phyloP scores from a whole-genome alignment of 192 early-diverging fungal genomes.

The Diversispora eburnea region DNA sequence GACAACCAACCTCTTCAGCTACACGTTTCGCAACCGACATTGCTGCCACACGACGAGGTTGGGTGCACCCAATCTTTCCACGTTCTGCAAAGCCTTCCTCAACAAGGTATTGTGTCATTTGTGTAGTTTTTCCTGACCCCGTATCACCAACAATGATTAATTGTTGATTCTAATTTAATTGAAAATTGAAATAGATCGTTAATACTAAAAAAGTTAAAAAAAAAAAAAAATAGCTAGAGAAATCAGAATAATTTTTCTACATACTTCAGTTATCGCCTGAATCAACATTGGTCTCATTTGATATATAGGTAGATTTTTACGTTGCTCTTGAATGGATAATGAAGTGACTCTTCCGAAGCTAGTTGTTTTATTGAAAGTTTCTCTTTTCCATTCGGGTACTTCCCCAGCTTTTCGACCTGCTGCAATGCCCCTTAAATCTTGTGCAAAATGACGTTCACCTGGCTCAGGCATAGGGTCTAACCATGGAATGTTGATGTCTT shows the following conservation, averaged over 20 bases:
- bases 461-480: slow-evolving; percentile 91
- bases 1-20: slow-evolving; percentile 91
- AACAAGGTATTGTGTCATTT: slow-evolving; percentile 97
- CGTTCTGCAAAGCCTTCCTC: slow-evolving; percentile 86
- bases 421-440: slow-evolving; percentile 81
- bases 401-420: slow-evolving; percentile 58
- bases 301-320: slow-evolving; percentile 85
- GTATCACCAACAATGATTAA: slow-evolving; percentile 94
- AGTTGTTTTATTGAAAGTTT: slow-evolving; percentile 77
- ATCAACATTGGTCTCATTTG: slow-evolving; percentile 75
- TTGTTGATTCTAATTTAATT: slow-evolving; percentile 52
- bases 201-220: not conserved
- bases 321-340: slow-evolving; percentile 74
- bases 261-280: slow-evolving; percentile 67
- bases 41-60: slow-evolving; percentile 97
- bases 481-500: slow-evolving; percentile 86
- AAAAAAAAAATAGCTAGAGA: not conserved
- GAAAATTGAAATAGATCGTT: slow-evolving; percentile 1
- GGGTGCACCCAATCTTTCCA: slow-evolving; percentile 96
- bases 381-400: slow-evolving; percentile 87
- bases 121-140: slow-evolving; percentile 97
- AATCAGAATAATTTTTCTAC: not conserved
- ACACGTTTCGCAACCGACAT: slow-evolving; percentile 99
- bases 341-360: slow-evolving; percentile 91
- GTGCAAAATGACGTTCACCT: slow-evolving; percentile 87